These are phyloP conservation scores for Mycena latifolia DNA, from an alignment of 768 basidiomycete genomes.

Conservation along the genomic window DNA sequence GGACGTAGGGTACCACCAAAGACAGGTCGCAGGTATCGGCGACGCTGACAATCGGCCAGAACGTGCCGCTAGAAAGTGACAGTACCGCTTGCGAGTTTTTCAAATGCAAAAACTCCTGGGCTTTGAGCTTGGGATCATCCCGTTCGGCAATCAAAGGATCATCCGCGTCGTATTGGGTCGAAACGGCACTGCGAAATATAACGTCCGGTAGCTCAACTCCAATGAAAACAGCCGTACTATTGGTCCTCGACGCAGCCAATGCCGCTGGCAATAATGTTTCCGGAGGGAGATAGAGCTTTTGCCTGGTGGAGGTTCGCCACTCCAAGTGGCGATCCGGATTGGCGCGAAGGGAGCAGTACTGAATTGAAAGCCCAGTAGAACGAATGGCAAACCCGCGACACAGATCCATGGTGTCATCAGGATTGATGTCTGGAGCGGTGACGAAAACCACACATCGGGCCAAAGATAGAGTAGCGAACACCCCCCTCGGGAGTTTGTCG, in stretches of 20 bases:
- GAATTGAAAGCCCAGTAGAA: constrained; percentile 60
- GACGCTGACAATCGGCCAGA: constrained; percentile 36
- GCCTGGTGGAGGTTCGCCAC: constrained; percentile 58
- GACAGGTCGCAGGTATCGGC: constrained; percentile 60
- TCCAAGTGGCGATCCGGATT: constrained; percentile 53
- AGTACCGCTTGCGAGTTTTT: constrained; percentile 37
- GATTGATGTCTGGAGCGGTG: constrained; percentile 87
- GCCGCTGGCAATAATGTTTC: constrained; percentile 64
- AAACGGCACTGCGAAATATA: constrained; percentile 70
- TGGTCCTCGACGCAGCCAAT: constrained; percentile 45
- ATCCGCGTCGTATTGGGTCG: constrained; percentile 77
- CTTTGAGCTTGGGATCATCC: constrained; percentile 58
- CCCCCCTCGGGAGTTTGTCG: constrained; percentile 64
- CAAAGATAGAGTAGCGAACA: constrained; percentile 68
- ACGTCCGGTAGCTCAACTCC: constrained; percentile 61
- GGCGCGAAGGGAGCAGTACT: constrained; percentile 66
- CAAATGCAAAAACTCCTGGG: constrained; percentile 59
- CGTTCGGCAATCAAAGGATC: constrained; percentile 70
- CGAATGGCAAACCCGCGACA: constrained; percentile 77
- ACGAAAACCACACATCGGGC: constrained; percentile 74
- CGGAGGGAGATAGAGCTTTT: constrained; percentile 65
- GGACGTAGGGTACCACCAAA: constrained; percentile 65
- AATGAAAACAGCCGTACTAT: constrained; percentile 56
- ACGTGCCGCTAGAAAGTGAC: constrained; percentile 32
- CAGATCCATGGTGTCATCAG: constrained; percentile 70